Percentiles rank a stretch among this genome's conserved stretches.
Conservation (phyloP, 768 basidiomycete species). For the Boletus vinaceobasis region DNA sequence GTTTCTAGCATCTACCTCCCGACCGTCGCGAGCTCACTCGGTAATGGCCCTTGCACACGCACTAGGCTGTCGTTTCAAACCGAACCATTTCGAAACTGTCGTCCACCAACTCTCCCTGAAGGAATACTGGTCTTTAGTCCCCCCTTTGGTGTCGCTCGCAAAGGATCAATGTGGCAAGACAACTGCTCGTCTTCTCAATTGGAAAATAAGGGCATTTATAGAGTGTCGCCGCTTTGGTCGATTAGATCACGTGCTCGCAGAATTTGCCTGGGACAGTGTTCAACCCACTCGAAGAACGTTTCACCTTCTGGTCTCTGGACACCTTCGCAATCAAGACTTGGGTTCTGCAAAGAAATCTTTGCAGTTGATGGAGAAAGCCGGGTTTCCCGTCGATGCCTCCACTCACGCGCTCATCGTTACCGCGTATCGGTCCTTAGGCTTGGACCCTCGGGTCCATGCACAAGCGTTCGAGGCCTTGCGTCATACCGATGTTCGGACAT, state of each 20-base stretch:
- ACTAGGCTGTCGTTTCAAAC: constrained; percentile 48
- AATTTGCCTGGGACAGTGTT: constrained; percentile 47
- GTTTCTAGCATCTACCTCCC: constrained; percentile 30
- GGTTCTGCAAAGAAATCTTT: constrained; percentile 50
- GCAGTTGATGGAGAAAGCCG: constrained; percentile 54
- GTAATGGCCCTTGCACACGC: constrained; percentile 47
- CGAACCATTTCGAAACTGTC: constrained; percentile 57
- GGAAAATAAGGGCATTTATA: constrained; percentile 60
- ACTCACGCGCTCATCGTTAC: constrained; percentile 61
- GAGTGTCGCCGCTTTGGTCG: constrained; percentile 48
- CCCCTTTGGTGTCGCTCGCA: constrained; percentile 47
- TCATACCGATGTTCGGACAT: constrained; percentile 36
- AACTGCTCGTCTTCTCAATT: constrained; percentile 62
- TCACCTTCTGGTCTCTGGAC: constrained; percentile 63
- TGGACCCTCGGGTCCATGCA: constrained; percentile 50
- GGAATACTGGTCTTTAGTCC: constrained; percentile 50
- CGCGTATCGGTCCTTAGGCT: constrained; percentile 58
- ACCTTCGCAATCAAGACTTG: constrained; percentile 67
- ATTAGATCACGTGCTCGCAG: constrained; percentile 44
- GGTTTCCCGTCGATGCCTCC: constrained; percentile 48
- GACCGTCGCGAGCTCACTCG: constrained; percentile 41
- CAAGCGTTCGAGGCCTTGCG: constrained; percentile 48
- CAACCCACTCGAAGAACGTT: constrained; percentile 60
- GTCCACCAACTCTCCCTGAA: constrained; percentile 46
- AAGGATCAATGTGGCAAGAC: constrained; percentile 46